Evolutionary conservation across 345 rosid genomes (phyloP), one percentile per base, ranked within the genome.

Genomic region (Linum trigynum): DNA sequence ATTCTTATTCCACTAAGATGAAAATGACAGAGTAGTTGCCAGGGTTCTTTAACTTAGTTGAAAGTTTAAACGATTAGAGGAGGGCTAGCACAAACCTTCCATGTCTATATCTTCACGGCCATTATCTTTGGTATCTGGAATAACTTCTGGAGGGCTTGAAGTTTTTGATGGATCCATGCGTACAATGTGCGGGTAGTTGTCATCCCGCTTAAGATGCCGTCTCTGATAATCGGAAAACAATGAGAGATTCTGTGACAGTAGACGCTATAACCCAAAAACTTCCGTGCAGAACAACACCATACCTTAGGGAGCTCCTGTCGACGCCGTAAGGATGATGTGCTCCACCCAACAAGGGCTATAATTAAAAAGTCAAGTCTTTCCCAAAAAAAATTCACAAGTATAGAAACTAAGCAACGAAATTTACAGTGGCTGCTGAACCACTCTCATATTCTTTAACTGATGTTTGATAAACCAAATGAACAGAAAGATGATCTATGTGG

Each of bases 271-370:
- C 32, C 40, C 38, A 68, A 59, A 64, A 17, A 37, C 58, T 58
- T 15, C 60, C 43, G 11, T 48, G 59, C 50, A 66, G 37, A 38
- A 38, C 16, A 35, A 38, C 50, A 39, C 9, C 40, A 32, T 74
- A 87, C 96, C 92, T 83, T 82, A 65, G 96, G 98, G 65, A 92
- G 95, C 77, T 89, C 85, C 56, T 51, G 68, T 57, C 53, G 70
- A 56, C 61, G 87, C 53, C 95, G 70, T 12, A 92, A 70, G 48
- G 96, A 92, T n/a, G 98, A 83, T 65, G 98, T 87, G 65, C 98
- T 82, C 98, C 98, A 89, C 39, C 98, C 98, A 4, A 89, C 98
- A 57, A 92, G 72, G 66, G 79, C 96, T 92, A 65, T 43, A 53
- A 23, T 23, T 23, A 23, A 45, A 32, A 65, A 14, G 88, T 92